phyloP scores from a whole-genome alignment of 495 filamentous ascomycete genomes.

The Astrothelium macrocarpum region DNA sequence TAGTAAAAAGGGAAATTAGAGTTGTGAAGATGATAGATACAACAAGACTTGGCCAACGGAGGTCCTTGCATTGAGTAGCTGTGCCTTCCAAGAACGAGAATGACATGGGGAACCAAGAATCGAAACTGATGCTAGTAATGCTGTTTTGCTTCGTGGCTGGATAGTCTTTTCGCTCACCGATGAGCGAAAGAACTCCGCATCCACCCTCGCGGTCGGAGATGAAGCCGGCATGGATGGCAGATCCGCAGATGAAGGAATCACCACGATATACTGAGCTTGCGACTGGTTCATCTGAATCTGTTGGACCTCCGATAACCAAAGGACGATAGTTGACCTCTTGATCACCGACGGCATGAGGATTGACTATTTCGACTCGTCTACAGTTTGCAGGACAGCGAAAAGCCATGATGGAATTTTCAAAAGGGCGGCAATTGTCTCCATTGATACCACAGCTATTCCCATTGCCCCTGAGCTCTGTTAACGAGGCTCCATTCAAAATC shows the following conservation, averaged over 20 bases:
- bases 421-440: slow-evolving; percentile 34
- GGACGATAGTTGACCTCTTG: slow-evolving; percentile 32
- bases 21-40: slow-evolving; percentile 32
- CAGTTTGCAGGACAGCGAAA: slow-evolving; percentile 38
- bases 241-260: slow-evolving; percentile 36
- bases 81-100: slow-evolving; percentile 34
- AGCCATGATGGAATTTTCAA: slow-evolving; percentile 29
- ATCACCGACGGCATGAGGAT: slow-evolving; percentile 35
- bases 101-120: slow-evolving; percentile 35
- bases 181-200: slow-evolving; percentile 32
- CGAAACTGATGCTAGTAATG: slow-evolving; percentile 30
- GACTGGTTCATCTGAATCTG: slow-evolving; percentile 20
- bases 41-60: slow-evolving; percentile 35
- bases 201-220: slow-evolving; percentile 30
- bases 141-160: slow-evolving; percentile 25
- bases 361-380: slow-evolving; percentile 25
- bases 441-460: slow-evolving; percentile 39
- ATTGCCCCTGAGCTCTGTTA: slow-evolving; percentile 15
- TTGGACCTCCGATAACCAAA: slow-evolving; percentile 34
- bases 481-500: background rate
- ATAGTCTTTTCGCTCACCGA: slow-evolving; percentile 29
- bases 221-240: slow-evolving; percentile 37
- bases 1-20: slow-evolving; percentile 34
- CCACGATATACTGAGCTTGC: slow-evolving; percentile 29
- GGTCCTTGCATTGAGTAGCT: slow-evolving; percentile 29